Percentiles rank a stretch among this genome's conserved stretches.
Evolutionary conservation across 768 basidiomycete genomes (phyloP).

Genomic region (Rhodotorula sphaerocarpa): DNA sequence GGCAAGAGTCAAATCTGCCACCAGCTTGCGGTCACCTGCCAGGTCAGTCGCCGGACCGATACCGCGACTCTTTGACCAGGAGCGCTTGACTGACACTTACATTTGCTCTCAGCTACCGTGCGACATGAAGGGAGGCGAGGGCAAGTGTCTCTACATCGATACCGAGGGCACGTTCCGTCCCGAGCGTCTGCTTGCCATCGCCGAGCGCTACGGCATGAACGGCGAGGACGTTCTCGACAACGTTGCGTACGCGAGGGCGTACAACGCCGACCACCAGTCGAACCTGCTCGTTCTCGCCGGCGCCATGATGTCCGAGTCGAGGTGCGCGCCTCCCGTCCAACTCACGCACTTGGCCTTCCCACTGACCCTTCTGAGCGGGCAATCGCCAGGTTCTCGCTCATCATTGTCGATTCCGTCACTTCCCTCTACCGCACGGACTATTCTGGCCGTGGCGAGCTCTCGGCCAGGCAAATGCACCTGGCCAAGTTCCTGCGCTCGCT

Average conservation of each 20-base stretch:
- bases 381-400: constrained; percentile 78
- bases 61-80: background rate
- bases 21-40: constrained; percentile 94
- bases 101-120: constrained; percentile 57
- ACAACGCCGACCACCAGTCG: constrained; percentile 96
- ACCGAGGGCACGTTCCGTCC: constrained; percentile 99
- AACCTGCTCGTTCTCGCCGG: constrained; percentile 81
- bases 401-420: constrained; percentile 94
- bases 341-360: too few species aligned
- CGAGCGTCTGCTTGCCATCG: constrained; percentile 83
- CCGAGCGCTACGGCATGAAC: constrained; percentile 90
- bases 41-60: constrained; percentile 45
- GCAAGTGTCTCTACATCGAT: constrained; percentile 97
- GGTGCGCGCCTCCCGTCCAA: constrained; percentile 55
- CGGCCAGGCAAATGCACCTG: constrained; percentile 87
- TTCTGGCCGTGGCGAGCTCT: constrained; percentile 86
- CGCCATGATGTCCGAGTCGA: constrained; percentile 98
- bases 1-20: constrained; percentile 98
- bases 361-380: too few species aligned
- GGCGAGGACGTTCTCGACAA: constrained; percentile 98
- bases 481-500: constrained; percentile 90
- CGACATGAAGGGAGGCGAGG: constrained; percentile 96
- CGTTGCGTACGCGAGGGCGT: constrained; percentile 94
- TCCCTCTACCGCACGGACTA: constrained; percentile 93
- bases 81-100: too few species aligned